Percentiles rank a stretch among this genome's conserved stretches.
Evolutionary conservation across 129 eudicot species (phyloP).

Genomic region (Flaveria linearis): DNA sequence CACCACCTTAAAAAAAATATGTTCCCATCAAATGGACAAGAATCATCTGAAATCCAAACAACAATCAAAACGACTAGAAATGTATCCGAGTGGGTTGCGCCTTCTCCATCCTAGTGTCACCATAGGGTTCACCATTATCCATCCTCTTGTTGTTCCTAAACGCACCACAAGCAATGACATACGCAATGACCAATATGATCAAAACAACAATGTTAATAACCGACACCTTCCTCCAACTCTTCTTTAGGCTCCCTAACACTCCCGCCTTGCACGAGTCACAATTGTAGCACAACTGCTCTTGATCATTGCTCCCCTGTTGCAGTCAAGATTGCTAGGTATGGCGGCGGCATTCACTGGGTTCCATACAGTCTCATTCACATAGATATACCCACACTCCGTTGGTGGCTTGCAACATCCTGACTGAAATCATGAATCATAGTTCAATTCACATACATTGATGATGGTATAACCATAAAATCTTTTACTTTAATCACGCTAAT

Average conservation of each 20-base stretch:
- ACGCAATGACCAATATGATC: slow-evolving; percentile 72
- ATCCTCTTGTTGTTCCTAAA: slow-evolving; percentile 83
- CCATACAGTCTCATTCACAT: slow-evolving; percentile 78
- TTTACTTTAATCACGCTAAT: background rate
- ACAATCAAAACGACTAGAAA: slow-evolving; percentile 39
- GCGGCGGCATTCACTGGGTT: slow-evolving; percentile 40
- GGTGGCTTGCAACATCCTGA: slow-evolving; percentile 98
- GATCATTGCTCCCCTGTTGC: slow-evolving; percentile 74
- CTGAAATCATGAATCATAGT: slow-evolving; percentile 33
- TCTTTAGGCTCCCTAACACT: slow-evolving; percentile 76
- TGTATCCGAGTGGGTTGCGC: slow-evolving; percentile 80
- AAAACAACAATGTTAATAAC: slow-evolving; percentile 75
- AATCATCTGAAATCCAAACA: slow-evolving; percentile 29
- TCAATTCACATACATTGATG: background rate
- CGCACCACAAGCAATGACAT: slow-evolving; percentile 73
- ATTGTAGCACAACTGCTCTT: slow-evolving; percentile 63
- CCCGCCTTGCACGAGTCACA: slow-evolving; percentile 95
- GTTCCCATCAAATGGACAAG: slow-evolving; percentile 17
- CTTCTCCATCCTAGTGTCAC: slow-evolving; percentile 87
- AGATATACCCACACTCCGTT: slow-evolving; percentile 81
- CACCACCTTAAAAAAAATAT: slow-evolving; percentile 1
- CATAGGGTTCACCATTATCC: slow-evolving; percentile 82
- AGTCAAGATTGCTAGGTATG: slow-evolving; percentile 49
- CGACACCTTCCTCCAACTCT: slow-evolving; percentile 95
- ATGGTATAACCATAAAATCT: no score